phyloP scores from a whole-genome alignment of 805 yeast genomes.

The Metschnikowia aberdeeniae region DNA sequence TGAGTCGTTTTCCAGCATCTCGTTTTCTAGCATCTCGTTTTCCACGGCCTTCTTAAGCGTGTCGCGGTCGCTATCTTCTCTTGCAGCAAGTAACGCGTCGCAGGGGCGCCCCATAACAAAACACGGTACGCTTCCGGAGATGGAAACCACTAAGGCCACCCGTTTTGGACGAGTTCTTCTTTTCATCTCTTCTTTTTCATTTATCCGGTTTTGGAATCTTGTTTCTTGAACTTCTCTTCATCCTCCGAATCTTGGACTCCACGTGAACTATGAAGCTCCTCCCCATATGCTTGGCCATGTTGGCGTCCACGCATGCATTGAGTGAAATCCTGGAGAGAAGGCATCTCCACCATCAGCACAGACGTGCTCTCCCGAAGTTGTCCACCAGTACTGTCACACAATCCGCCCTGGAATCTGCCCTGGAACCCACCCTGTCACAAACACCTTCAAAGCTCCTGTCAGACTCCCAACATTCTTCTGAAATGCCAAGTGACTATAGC shows the following conservation, averaged over 20 bases:
- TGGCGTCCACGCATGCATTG: not conserved
- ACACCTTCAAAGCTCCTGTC: too few species aligned
- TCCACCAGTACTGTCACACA: not conserved
- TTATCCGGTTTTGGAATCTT: too few species aligned
- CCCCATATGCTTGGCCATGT: not conserved
- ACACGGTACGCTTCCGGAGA: constrained; percentile 7
- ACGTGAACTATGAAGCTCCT: not conserved
- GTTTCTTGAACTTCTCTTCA: too few species aligned
- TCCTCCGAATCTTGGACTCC: too few species aligned
- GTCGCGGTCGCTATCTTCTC: not conserved
- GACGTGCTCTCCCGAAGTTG: not conserved
- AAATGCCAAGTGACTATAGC: not conserved
- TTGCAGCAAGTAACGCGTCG: constrained; percentile 9
- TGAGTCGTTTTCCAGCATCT: too few species aligned
- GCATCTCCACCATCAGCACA: constrained; percentile 3
- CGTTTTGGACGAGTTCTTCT: not conserved
- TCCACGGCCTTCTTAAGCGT: not conserved
- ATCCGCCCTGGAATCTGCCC: not conserved
- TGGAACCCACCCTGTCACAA: too few species aligned
- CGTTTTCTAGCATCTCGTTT: not conserved
- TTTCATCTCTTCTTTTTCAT: not conserved
- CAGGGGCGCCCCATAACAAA: constrained; percentile 8
- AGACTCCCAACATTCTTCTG: not conserved
- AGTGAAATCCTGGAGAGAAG: not conserved
- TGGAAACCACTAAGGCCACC: not conserved